phyloP scores from a whole-genome alignment of 805 yeast species.

The Saccharomycopsis vini region DNA sequence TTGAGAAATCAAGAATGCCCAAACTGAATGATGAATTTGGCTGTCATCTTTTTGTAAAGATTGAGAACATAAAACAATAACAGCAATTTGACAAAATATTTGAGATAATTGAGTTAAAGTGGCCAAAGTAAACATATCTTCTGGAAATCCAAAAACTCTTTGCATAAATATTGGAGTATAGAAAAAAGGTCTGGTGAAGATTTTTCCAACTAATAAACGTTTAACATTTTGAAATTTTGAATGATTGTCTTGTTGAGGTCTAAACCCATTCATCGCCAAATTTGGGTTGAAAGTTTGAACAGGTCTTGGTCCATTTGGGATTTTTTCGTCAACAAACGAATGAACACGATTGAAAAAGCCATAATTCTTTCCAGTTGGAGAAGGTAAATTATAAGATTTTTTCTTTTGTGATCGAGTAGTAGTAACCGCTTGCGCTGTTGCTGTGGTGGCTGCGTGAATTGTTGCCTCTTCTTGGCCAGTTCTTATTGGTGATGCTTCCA shows the following conservation, averaged over 20 bases:
- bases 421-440: no score
- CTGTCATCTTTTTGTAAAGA: constrained; percentile 9
- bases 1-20: constrained; percentile 18
- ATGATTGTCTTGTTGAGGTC: background rate
- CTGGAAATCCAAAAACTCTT: constrained; percentile 13
- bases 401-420: constrained; percentile 1
- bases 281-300: background rate
- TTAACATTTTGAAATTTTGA: constrained; percentile 2
- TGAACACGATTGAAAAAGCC: constrained; percentile 5
- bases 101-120: constrained; percentile 14
- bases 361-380: background rate
- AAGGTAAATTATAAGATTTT: no score
- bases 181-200: constrained; percentile 11
- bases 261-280: background rate
- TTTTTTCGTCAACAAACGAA: constrained; percentile 11
- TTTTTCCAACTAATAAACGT: constrained; percentile 6
- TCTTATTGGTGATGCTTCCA: no score
- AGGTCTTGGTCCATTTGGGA: background rate
- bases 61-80: constrained; percentile 12
- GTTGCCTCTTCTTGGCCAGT: no score
- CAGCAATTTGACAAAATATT: constrained; percentile 13
- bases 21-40: constrained; percentile 12
- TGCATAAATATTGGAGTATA: constrained; percentile 5
- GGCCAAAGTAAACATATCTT: constrained; percentile 11
- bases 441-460: no score